phyloP scores from a whole-genome alignment of 257 asterid genomes.

The Salvia splendens region DNA sequence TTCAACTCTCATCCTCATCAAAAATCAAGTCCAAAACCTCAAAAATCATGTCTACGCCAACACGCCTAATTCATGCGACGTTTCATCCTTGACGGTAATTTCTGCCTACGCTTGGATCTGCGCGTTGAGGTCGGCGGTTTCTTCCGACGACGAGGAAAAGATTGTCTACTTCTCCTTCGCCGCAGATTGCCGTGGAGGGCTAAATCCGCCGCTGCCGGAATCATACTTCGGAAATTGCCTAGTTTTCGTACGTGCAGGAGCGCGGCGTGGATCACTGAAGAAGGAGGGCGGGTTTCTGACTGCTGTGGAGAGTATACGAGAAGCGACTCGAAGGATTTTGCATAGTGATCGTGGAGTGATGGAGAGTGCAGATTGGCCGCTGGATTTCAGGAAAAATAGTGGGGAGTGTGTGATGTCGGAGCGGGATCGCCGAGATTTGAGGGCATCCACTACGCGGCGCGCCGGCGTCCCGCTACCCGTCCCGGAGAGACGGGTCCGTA shows the following conservation, averaged over 20 bases:
- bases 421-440: conserved; percentile 51
- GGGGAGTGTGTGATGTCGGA: conserved; percentile 4
- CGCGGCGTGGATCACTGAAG: conserved; percentile 16
- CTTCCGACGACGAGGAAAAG: conserved; percentile 12
- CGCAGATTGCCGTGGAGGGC: conserved; percentile 35
- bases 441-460: no score
- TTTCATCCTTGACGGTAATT: conserved; percentile 41
- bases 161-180: conserved; percentile 12
- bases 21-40: conserved; percentile 28
- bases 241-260: neutral
- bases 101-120: conserved; percentile 49
- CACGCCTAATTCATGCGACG: neutral
- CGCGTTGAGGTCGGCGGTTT: conserved; percentile 19
- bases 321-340: conserved; percentile 27
- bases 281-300: conserved; percentile 32
- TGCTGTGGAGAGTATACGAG: conserved; percentile 35
- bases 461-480: no score
- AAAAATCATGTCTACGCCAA: conserved; percentile 24
- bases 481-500: no score
- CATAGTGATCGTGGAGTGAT: conserved; percentile 23
- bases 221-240: conserved; percentile 48
- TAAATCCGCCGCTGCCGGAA: conserved; percentile 39
- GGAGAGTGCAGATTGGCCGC: conserved; percentile 30
- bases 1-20: conserved; percentile 33
- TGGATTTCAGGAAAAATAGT: neutral